Evolutionary conservation across 2,329 filamentous ascomycete species (phyloP), one percentile per base, ranked within the genome.

Genomic region (Aspergillus melleus): DNA sequence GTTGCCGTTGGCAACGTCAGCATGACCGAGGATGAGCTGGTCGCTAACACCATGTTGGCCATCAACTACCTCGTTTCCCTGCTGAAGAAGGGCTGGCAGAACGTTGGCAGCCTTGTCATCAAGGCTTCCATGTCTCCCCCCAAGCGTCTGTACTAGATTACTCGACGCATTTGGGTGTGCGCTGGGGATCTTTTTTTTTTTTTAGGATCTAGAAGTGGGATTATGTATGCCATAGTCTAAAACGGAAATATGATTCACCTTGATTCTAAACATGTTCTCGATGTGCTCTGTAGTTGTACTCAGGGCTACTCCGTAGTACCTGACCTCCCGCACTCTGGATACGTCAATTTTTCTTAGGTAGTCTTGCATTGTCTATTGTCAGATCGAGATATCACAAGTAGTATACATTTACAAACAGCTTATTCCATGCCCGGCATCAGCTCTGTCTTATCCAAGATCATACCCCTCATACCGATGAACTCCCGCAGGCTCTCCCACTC

Each of bases 81-180:
- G 74, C 86, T 99, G 80, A 99, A 99, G 92, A 99, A 99, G 91
- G 95, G 95, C 81, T 99, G 95, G 95, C 95, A 99, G 88, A 99
- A 99, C 88, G 95, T 99, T 77, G 95, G 95, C 80, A 95, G 90
- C 87, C 88, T 99, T 85, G 96, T 93, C 80, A 95, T 99, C 88
- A 99, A 99, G 91, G 95, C 95, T 84, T 91, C 91, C 86, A 99
- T 99, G 95, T 96, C 92, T 82, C 95, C 95, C 72, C 95, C 95
- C 73, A 95, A 92, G 88, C 92, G 95, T 79, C 84, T 99, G 74
- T 99, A 97, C 88, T 99, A 98, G 80, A 78, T 70, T 68, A 63
- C 69, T 22, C 63, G 66, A 61, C 68, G 30, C 66, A 64, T 65
- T 73, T 70, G 29, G 44, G 52, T 62, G 59, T 65, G 65, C 66